Evolutionary conservation across 345 rosid species (phyloP), one percentile per base, ranked within the genome.

Genomic region (Psidium guajava): DNA sequence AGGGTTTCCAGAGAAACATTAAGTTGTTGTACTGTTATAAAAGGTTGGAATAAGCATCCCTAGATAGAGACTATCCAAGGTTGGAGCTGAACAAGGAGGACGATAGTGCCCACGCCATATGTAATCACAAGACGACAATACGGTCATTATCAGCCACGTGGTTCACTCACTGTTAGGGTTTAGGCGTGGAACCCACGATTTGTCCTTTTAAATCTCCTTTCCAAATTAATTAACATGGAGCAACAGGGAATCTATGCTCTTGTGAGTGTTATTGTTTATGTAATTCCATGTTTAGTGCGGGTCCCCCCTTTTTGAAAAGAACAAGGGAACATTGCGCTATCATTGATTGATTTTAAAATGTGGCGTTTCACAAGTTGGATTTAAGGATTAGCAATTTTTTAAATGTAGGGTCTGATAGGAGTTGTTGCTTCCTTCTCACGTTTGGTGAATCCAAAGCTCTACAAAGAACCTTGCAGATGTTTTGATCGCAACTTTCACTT

Each of bases 191-290:
- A 69, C 80, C 80, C 80, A 69, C 20, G 80, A 69, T 69, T 36
- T 36, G 80, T 69, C 80, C 80, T 36, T 69, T 69, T 18, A 69
- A 69, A 32, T 69, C 47, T 54, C 28, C 53, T 61, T 59, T 59
- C 27, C 27, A 15, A 58, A 47, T 83, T 58, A 49, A 59, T 83
- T 83, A 61, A n/a, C 47, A 49, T 61, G 52, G 54, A 44, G 80
- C 80, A 69, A 36, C 47, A 69, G 80, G 83, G 83, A 82, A 84
- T 84, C 86, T 73, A 77, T 75, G 83, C 82, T 54, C 82, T 83
- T n/a, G 85, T 28, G 74, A 55, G 80, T 44, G 18, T 59, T 82
- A 16, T 52, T 73, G 44, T 24, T 24, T 74, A 75, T 73, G 77
- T 42, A 84, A 75, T 51, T 54, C 47, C 56, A 69, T 84, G 25